phyloP scores from a whole-genome alignment of 257 asterid genomes.

The Solanum virginianum region DNA sequence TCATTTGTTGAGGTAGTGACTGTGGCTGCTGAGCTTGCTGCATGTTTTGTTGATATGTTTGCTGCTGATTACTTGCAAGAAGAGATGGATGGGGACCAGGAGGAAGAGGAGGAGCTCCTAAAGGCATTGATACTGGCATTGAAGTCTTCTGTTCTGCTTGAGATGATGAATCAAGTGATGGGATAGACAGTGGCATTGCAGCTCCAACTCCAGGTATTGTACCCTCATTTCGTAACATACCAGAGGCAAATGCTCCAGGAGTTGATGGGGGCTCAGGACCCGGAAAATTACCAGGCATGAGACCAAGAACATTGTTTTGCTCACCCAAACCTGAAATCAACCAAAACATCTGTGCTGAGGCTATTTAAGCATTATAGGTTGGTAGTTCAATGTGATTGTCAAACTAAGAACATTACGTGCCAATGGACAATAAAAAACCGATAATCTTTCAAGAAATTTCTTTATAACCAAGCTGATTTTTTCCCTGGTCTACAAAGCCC shows the following conservation, averaged over 20 bases:
- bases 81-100: constrained; percentile 98
- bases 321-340: constrained; percentile 54
- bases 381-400: not conserved
- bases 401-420: not conserved
- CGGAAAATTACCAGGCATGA: constrained; percentile 46
- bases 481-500: not conserved
- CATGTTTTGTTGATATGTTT: constrained; percentile 68
- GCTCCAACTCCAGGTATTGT: constrained; percentile 96
- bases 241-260: constrained; percentile 80
- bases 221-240: constrained; percentile 80
- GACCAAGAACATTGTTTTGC: constrained; percentile 46
- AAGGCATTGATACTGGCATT: constrained; percentile 37
- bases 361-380: not conserved
- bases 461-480: not conserved
- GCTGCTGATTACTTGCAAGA: constrained; percentile 63
- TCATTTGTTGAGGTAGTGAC: constrained; percentile 44
- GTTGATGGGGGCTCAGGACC: constrained; percentile 58
- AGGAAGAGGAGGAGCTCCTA: constrained; percentile 87
- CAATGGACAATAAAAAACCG: not conserved
- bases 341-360: not conserved
- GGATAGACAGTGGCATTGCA: constrained; percentile 83
- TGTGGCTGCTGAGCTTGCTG: constrained; percentile 59
- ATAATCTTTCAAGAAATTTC: not conserved
- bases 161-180: constrained; percentile 53
- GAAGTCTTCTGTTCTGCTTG: constrained; percentile 77